Evolutionary conservation across 2,329 filamentous ascomycete species (phyloP), one percentile per base, ranked within the genome.

Genomic region (Clonostachys rosea): DNA sequence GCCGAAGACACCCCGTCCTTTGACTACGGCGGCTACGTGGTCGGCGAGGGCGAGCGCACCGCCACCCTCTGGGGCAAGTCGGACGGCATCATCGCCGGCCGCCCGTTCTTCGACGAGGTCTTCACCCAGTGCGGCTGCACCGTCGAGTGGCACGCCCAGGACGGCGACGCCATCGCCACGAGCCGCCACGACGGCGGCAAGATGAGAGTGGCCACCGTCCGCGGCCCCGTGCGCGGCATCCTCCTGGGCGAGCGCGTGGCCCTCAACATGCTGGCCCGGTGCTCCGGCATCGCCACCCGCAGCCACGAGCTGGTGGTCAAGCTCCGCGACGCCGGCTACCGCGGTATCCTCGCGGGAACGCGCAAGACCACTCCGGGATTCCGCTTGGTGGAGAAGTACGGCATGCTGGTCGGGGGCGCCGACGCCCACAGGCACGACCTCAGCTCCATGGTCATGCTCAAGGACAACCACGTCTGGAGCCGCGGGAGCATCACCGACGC

Each of bases 391-490:
- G 94, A 99, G 69, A 99, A 99, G 71, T 99, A 99, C 67, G 94
- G 91, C 56, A 96, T 99, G 86, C 74, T 96, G 18, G 86, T 95
- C 14, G 94, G 92, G 48, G 94, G 94, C 11, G 91, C 90, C 14
- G 94, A 99, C 68, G 82, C 86, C 4, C 94, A 99, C 67, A 78
- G 94, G 34, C 89, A 96, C 69, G 94, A 99, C 65, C 75, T 99
- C 48, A 88, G 84, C 64, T 81, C 86, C 54, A 97, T 99, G 94
- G 91, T 91, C 48, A 99, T 99, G 94, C 78, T 99, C 54, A 99
- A 99, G 74, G 94, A 99, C 69, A 99, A 99, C 69, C 94, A 99
- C 69, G 86, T 99, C 48, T 96, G 92, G 87, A 90, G 89, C 52
- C 86, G 87, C 46, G 86, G 86, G 24, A 89, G 87, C 62, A 97